Conservation (phyloP, 768 basidiomycete species). For the Lactarius sanguifluus region DNA sequence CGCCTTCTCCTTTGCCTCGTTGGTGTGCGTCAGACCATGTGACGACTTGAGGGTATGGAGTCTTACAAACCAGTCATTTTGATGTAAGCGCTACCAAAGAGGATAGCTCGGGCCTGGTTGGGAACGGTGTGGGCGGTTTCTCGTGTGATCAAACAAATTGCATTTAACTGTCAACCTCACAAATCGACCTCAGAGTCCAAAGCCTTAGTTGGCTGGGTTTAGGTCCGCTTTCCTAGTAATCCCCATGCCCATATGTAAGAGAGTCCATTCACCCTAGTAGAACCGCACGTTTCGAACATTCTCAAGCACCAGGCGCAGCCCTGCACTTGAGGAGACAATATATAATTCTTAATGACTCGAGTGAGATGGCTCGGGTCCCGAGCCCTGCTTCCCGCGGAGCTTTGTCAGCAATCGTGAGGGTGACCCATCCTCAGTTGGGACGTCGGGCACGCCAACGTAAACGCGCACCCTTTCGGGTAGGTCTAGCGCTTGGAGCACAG, state of each 20-base stretch:
- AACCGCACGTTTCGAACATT: neutral
- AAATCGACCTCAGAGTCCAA: neutral
- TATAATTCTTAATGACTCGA: neutral
- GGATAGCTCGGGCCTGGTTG: neutral
- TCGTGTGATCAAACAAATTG: neutral
- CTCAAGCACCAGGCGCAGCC: neutral
- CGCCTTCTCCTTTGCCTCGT: neutral
- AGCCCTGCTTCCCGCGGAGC: conserved; percentile 8
- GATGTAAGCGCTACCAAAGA: neutral
- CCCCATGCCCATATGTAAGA: neutral
- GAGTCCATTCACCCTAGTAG: neutral
- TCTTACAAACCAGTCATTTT: too few relatives aligned
- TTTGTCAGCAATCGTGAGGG: conserved; percentile 1
- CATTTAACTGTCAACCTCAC: neutral
- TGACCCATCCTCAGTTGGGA: conserved; percentile 4
- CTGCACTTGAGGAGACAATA: neutral
- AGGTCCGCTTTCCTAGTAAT: neutral
- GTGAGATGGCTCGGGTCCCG: neutral
- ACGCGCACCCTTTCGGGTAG: conserved; percentile 10
- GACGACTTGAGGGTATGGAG: too few relatives aligned
- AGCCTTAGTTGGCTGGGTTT: neutral
- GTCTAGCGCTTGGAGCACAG: neutral
- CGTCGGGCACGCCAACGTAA: conserved; percentile 10
- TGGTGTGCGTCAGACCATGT: neutral
- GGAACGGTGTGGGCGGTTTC: neutral